These are phyloP conservation scores for Phialophora expanda DNA, from an alignment of 2,329 filamentous ascomycete species.

Conservation along the genomic window DNA sequence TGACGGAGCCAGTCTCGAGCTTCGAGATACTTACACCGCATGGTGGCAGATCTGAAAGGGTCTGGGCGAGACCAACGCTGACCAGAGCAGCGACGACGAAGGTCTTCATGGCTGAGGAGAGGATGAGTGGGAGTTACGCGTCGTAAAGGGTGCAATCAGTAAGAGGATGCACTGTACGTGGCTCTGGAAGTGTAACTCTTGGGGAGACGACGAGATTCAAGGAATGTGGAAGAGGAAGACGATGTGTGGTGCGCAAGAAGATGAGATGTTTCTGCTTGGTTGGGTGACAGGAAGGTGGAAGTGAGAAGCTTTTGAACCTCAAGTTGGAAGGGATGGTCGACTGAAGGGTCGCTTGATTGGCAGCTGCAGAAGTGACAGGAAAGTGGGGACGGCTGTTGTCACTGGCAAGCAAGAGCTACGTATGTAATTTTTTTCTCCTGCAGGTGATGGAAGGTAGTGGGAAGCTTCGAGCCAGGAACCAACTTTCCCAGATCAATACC, in stretches of 20 bases:
- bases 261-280: conserved; percentile 15
- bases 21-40: conserved; percentile 41
- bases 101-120: conserved; percentile 41
- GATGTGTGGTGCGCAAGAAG: neutral
- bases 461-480: conserved; percentile 12
- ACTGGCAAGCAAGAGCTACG: neutral
- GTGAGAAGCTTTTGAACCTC: conserved; percentile 14
- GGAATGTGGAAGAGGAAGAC: conserved; percentile 13
- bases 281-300: conserved; percentile 19
- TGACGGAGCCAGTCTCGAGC: neutral
- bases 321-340: conserved; percentile 18
- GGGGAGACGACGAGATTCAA: conserved; percentile 27
- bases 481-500: conserved; percentile 16
- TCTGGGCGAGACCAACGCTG: conserved; percentile 38
- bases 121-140: conserved; percentile 30
- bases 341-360: neutral
- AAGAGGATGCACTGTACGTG: conserved; percentile 36
- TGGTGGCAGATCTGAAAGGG: conserved; percentile 32
- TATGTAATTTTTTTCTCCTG: neutral
- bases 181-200: conserved; percentile 23
- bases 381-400: conserved; percentile 8
- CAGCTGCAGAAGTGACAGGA: conserved; percentile 15
- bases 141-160: conserved; percentile 33
- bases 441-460: neutral
- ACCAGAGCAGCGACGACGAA: conserved; percentile 36